phyloP scores from a whole-genome alignment of 139 green algal species.

The Tetradesmus obliquus region DNA sequence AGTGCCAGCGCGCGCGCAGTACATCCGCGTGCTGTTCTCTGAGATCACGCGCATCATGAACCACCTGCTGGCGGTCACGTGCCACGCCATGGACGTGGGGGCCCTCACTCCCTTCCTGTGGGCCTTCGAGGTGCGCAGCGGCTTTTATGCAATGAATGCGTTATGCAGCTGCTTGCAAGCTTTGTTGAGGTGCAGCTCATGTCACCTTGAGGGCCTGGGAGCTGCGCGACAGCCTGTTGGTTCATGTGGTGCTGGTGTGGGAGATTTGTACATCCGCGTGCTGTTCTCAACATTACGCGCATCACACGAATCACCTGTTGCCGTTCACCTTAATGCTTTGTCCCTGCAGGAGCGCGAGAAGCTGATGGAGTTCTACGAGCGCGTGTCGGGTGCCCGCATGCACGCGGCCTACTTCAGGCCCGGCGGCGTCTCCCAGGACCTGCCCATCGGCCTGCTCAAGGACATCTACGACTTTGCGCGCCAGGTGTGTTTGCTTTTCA shows the following conservation, averaged over 20 bases:
- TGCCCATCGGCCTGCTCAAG: slow-evolving; percentile 84
- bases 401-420: slow-evolving; percentile 88
- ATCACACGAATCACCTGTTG: background rate
- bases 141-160: no score
- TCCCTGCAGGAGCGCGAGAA: slow-evolving; percentile 82
- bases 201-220: no score
- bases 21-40: slow-evolving; percentile 87
- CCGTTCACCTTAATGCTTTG: background rate
- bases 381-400: slow-evolving; percentile 83
- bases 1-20: slow-evolving; percentile 73
- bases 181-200: no score
- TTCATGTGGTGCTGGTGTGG: no score
- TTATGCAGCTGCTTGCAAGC: no score
- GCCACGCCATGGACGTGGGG: slow-evolving; percentile 77
- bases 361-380: slow-evolving; percentile 91
- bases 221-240: no score
- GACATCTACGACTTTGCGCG: slow-evolving; percentile 87
- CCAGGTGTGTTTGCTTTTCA: slow-evolving; percentile 39
- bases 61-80: slow-evolving; percentile 78
- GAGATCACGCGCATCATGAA: slow-evolving; percentile 91
- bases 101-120: slow-evolving; percentile 89
- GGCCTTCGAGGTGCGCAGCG: slow-evolving; percentile 74
- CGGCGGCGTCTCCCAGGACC: slow-evolving; percentile 75
- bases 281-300: background rate
- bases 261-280: background rate